phyloP scores from a whole-genome alignment of 495 filamentous ascomycete species.

The Astrothelium macrocarpum region DNA sequence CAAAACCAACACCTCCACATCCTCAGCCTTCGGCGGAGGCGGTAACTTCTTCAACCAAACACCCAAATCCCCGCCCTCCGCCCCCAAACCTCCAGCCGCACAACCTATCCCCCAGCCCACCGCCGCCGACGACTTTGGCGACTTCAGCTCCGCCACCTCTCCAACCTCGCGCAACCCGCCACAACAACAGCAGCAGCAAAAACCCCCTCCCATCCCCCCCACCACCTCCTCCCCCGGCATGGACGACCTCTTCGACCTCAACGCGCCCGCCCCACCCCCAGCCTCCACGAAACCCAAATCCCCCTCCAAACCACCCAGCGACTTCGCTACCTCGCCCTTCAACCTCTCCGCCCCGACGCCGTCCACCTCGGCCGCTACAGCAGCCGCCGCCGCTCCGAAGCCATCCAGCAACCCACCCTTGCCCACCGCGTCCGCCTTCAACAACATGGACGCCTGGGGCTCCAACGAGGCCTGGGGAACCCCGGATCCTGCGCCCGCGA shows the following conservation, averaged over 20 bases:
- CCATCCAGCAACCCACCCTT: conserved; percentile 26
- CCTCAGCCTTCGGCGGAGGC: conserved; percentile 49
- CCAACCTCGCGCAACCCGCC: conserved; percentile 5
- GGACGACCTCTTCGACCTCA: conserved; percentile 75
- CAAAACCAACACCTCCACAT: conserved; percentile 42
- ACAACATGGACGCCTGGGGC: conserved; percentile 40
- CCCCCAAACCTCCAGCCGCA: conserved; percentile 15
- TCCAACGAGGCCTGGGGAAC: conserved; percentile 36
- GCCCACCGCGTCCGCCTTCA: conserved; percentile 39
- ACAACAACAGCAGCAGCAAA: neutral
- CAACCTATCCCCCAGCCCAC: conserved; percentile 7
- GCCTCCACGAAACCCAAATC: conserved; percentile 31
- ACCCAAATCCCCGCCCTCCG: conserved; percentile 20
- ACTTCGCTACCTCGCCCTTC: conserved; percentile 60
- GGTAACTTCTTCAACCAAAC: conserved; percentile 65
- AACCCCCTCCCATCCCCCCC: conserved; percentile 44
- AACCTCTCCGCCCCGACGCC: conserved; percentile 56
- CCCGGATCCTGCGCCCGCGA: conserved; percentile 19
- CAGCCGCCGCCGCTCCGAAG: conserved; percentile 19
- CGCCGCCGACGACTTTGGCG: conserved; percentile 27
- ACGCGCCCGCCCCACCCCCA: conserved; percentile 36
- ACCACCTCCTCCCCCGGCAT: conserved; percentile 44
- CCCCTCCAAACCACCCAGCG: conserved; percentile 31
- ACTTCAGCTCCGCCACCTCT: conserved; percentile 29
- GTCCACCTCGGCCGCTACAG: conserved; percentile 27